Percentiles rank a stretch among this genome's conserved stretches.
phyloP scores from a whole-genome alignment of 768 basidiomycete species.

The Lactarius deliciosus region DNA sequence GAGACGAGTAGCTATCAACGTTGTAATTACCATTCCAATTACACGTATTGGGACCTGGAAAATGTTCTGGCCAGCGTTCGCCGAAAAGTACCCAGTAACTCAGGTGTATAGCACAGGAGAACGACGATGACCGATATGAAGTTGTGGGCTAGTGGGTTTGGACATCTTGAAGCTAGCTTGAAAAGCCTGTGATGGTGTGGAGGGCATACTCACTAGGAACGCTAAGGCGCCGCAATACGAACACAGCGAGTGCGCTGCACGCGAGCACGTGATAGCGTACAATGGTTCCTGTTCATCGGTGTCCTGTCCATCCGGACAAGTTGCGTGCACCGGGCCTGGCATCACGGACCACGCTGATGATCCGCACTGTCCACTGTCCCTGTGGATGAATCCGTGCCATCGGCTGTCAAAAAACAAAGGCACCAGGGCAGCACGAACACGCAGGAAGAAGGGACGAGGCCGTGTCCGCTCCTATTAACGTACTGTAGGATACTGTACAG shows the following conservation, averaged over 20 bases:
- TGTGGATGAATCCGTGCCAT: not conserved
- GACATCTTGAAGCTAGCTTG: not conserved
- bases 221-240: no score
- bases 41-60: not conserved
- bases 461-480: not conserved
- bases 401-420: not conserved
- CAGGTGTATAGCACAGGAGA: not conserved
- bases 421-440: not conserved
- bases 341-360: not conserved
- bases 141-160: not conserved
- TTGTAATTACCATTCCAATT: not conserved
- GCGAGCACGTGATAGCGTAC: not conserved
- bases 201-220: not conserved
- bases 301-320: not conserved
- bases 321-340: not conserved
- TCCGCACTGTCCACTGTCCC: not conserved
- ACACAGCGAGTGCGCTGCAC: not conserved
- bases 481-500: not conserved
- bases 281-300: not conserved
- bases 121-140: not conserved
- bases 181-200: not conserved
- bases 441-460: not conserved
- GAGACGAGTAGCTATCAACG: not conserved
- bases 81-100: not conserved
- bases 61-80: not conserved